Base-by-base conservation (phyloP, 306 rosid species). In the Cicer bijugum region DNA sequence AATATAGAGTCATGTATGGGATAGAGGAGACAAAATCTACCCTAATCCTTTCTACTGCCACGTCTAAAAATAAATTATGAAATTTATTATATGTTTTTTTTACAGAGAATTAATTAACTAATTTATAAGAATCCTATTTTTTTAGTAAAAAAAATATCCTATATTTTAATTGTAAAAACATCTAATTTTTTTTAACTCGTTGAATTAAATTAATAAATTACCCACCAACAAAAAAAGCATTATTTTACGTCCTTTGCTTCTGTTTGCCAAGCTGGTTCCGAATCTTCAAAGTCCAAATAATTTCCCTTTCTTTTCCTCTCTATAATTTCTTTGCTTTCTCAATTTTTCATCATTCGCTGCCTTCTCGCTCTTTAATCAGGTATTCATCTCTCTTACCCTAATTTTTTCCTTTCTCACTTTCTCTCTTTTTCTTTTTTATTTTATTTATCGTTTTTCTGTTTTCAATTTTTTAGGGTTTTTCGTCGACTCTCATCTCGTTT, bases 401-500 rank as follows among this genome's bases (percentile, higher is more conserved):
- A 2, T 19, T 12, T 51, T 8, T 1, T 6, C 4, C 6, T 2
- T 6, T 17, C 44, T 33, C 55, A 7, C 0, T 14, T 15, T 9
- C 23, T 15, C 40, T 16, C 17, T 12, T 44, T 3, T 3, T 12
- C 12, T 0, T 35, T n/a, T 16, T 1, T 51, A 67, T 28, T 76
- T 12, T 19, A 6, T 75, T 75, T 10, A 12, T 9, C n/a, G 7
- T 53, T 62, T 55, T 42, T 7, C 17, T 8, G 5, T 70, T 84
- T 51, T 51, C 12, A 12, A 23, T 0, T 37, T 78, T 72, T 23
- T 71, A 82, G 85, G 85, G 84, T 43, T 67, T 67, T 69, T 39
- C 61, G 12, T 74, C 82, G 42, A 42, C 79, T 77, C 71, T 74
- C 83, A 71, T 72, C 81, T 75, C 67, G 70, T 80, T 79, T 69